Base-by-base conservation (phyloP, 768 basidiomycete species). In the Calocybe indica region DNA sequence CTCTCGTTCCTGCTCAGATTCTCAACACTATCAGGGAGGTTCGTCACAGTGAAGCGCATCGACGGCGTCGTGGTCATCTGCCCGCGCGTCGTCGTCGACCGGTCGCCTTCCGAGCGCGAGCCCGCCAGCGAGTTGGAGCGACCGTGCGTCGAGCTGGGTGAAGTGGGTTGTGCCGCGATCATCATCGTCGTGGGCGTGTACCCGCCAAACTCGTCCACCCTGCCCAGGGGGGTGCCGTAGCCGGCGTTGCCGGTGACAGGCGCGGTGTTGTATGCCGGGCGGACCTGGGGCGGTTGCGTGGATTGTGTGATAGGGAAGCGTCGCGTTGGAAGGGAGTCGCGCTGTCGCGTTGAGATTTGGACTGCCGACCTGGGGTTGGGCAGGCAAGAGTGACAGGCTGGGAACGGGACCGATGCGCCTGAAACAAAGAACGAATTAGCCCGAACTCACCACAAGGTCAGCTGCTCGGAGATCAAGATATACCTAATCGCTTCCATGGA, bases 401-500 rank as follows among this genome's bases (percentile, higher is more conserved):
- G 74, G 72, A 0, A 73, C 67, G 8, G 74, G 62, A 46, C 78
- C 68, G 52, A 76, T 73, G 51, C 76, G 71, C 57, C 81, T 74
- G 48, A 6, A 49, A 36, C 29, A 41, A 41, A 22, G 22, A 22
- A 22, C 22, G 22, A 22, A 22, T 22, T 22, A 22, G 22, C 22
- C 22, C 22, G 30, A 43, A 7, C 4, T 14, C 15, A n/a, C 9
- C 7, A 12, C 31, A 30, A 43, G 42, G 35, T 32, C 22, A 31
- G 12, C 6, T 12, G 7, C 6, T 43, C 22, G 29, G n/a, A 46
- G 49, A 69, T 68, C 6, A 38, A 1, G 40, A 57, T 50, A 36
- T 55, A 74, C 73, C 59, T 77, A 48, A 88, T 72, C 30, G 88
- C 86, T 62, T 89, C 87, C 12, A 75, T 68, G 1, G 88, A 90